Evolutionary conservation across 805 yeast species (phyloP).

Genomic region (Myxozyma lipomycoides): DNA sequence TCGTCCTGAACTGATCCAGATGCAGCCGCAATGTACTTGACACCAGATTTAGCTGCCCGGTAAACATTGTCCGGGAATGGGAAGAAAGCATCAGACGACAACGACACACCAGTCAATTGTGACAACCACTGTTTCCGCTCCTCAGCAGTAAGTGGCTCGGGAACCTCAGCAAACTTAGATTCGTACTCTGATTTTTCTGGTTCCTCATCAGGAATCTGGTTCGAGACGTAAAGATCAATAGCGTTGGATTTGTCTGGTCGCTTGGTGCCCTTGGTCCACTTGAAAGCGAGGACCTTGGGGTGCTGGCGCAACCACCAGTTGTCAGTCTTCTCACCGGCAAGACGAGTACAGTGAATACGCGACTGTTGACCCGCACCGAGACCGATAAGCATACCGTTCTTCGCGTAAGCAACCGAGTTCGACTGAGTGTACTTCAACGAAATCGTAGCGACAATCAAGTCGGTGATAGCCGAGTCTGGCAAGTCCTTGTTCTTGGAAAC

Average conservation of each 20-base stretch:
- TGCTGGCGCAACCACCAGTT: slow-evolving; percentile 99
- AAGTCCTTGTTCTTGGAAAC: slow-evolving; percentile 81
- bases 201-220: slow-evolving; percentile 84
- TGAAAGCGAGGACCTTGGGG: slow-evolving; percentile 84
- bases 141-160: slow-evolving; percentile 71
- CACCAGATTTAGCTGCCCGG: slow-evolving; percentile 97
- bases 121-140: slow-evolving; percentile 87
- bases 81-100: slow-evolving; percentile 98
- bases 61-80: slow-evolving; percentile 99
- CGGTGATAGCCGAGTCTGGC: slow-evolving; percentile 88
- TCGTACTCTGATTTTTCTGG: slow-evolving; percentile 93
- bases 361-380: slow-evolving; percentile 99
- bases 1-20: slow-evolving; percentile 97
- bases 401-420: slow-evolving; percentile 96
- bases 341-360: slow-evolving; percentile 97
- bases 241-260: slow-evolving; percentile 99
- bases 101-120: slow-evolving; percentile 78
- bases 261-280: slow-evolving; percentile 98
- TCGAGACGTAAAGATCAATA: slow-evolving; percentile 86
- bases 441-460: slow-evolving; percentile 94
- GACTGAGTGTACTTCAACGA: slow-evolving; percentile 97
- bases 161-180: slow-evolving; percentile 78
- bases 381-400: slow-evolving; percentile 98
- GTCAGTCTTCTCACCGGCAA: slow-evolving; percentile 99
- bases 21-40: slow-evolving; percentile 92